phyloP scores from a whole-genome alignment of 2,329 filamentous ascomycete genomes.

The Pseudopithomyces maydicus region DNA sequence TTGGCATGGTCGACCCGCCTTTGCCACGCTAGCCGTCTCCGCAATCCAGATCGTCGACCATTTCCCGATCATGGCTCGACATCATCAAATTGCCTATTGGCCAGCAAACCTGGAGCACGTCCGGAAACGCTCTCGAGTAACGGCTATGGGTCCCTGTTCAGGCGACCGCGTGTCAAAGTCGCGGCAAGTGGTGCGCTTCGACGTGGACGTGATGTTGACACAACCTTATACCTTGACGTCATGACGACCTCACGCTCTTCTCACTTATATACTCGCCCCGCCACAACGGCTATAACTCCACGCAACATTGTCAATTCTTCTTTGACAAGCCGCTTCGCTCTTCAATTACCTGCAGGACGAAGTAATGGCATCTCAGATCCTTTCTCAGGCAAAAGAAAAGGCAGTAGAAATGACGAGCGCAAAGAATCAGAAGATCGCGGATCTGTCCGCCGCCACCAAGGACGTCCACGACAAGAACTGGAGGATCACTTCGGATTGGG shows the following conservation, averaged over 20 bases:
- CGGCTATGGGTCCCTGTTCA: conserved; percentile 1
- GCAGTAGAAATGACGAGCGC: conserved; percentile 41
- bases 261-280: neutral
- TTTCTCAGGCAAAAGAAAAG: conserved; percentile 34
- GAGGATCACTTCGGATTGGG: conserved; percentile 76
- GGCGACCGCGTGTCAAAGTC: conserved; percentile 16
- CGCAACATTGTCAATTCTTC: conserved; percentile 2
- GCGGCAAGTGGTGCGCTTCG: conserved; percentile 17
- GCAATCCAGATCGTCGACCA: conserved; percentile 20
- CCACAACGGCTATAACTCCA: neutral
- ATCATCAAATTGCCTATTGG: conserved; percentile 18
- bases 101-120: neutral
- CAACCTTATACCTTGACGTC: conserved; percentile 7
- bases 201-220: conserved; percentile 7
- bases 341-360: conserved; percentile 9
- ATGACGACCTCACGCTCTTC: conserved; percentile 4
- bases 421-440: conserved; percentile 61
- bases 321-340: neutral
- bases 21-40: conserved; percentile 20
- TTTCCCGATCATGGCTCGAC: conserved; percentile 8
- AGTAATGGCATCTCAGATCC: conserved; percentile 39
- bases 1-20: conserved; percentile 29
- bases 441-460: conserved; percentile 64
- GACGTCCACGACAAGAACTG: conserved; percentile 61
- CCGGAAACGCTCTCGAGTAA: neutral